A percentile compares a stretch with the other conserved stretches of the same genome.
These are phyloP conservation scores for Talaromyces stipitatus DNA, from an alignment of 495 filamentous ascomycete species.

Conservation along the genomic window DNA sequence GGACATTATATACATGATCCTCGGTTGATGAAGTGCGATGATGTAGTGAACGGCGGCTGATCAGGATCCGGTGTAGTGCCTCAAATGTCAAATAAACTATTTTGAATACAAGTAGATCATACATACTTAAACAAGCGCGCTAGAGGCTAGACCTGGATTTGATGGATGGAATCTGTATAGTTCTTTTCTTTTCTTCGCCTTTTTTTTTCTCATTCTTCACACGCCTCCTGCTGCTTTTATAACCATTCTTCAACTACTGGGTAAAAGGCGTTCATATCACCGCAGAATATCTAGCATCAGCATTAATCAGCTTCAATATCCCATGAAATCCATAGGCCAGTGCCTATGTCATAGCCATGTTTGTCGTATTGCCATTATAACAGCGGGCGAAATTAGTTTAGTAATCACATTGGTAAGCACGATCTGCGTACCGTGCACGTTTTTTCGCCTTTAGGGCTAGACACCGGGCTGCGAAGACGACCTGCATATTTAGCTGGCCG, in stretches of 20 bases:
- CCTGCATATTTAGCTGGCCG: neutral
- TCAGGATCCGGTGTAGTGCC: neutral
- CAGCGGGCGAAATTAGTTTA: neutral
- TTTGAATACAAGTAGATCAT: too few species aligned
- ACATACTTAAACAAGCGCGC: neutral
- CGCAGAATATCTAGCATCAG: too few species aligned
- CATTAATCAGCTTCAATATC: too few species aligned
- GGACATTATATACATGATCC: neutral
- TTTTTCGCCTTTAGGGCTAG: neutral
- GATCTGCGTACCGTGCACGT: neutral
- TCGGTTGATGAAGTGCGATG: neutral
- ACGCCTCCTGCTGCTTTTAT: too few species aligned
- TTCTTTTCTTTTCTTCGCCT: too few species aligned
- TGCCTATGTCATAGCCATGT: neutral
- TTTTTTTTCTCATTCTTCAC: too few species aligned
- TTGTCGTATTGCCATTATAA: neutral
- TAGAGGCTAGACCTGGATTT: too few species aligned
- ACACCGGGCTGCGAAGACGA: neutral
- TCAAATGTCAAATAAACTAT: neutral
- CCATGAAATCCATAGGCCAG: too few species aligned
- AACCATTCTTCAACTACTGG: too few species aligned
- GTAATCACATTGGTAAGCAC: neutral
- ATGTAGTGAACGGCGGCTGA: neutral
- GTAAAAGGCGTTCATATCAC: too few species aligned
- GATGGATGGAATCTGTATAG: too few species aligned